Evolutionary conservation across 768 basidiomycete genomes (phyloP).

Genomic region (Russula abietina): DNA sequence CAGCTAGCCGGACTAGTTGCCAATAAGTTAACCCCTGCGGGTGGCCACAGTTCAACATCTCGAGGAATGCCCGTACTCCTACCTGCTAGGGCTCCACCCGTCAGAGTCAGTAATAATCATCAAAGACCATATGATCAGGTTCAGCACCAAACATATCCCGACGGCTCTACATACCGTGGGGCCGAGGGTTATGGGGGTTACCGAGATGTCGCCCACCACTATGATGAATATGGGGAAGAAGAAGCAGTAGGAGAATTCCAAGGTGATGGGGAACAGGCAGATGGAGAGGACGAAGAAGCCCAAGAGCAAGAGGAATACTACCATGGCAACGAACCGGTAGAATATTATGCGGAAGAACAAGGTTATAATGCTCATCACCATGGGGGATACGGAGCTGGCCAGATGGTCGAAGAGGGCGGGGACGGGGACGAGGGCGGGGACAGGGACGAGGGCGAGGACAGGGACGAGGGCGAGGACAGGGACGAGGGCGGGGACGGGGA

Average conservation of each 20-base stretch:
- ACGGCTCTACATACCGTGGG: background rate
- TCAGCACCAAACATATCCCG: no score
- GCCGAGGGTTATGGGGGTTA: background rate
- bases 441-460: no score
- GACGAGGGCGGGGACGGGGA: no score
- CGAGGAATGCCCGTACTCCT: background rate
- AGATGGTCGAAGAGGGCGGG: background rate
- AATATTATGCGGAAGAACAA: background rate
- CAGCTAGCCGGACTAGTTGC: background rate
- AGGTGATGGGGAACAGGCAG: background rate
- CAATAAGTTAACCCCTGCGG: constrained; percentile 3
- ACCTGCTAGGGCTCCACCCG: background rate
- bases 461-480: no score
- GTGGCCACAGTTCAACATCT: background rate
- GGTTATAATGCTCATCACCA: background rate
- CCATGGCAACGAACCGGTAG: background rate
- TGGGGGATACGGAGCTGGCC: background rate
- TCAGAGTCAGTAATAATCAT: background rate
- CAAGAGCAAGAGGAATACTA: background rate
- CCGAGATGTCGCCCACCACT: background rate
- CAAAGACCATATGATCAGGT: background rate
- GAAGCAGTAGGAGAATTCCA: background rate
- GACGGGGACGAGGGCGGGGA: background rate
- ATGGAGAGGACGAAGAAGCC: background rate
- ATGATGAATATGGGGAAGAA: background rate